Conservation (phyloP, 192 early-diverging fungal genomes). For the Oehlia diaphana region DNA sequence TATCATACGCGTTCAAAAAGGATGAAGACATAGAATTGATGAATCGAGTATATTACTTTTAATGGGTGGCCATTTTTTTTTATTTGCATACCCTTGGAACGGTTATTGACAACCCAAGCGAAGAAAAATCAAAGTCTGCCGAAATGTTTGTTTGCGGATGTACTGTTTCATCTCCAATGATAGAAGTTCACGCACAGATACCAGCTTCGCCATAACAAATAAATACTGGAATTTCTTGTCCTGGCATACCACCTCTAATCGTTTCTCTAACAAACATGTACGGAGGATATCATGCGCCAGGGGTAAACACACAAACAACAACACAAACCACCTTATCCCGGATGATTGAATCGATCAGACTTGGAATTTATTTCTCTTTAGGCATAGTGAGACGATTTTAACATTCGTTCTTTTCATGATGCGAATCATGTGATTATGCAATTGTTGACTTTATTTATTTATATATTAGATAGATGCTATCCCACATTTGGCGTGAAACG, state of each 20-base stretch:
- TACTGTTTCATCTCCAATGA: conserved; percentile 24
- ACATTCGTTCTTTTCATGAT: too few relatives aligned
- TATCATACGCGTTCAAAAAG: conserved; percentile 86
- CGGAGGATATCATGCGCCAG: conserved; percentile 3
- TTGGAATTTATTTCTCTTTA: too few relatives aligned
- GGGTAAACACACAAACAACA: neutral
- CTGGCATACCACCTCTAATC: neutral
- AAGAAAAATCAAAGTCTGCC: conserved; percentile 76
- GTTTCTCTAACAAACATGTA: conserved; percentile 8
- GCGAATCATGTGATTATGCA: too few relatives aligned
- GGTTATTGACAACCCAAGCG: conserved; percentile 88
- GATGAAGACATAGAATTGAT: conserved; percentile 86
- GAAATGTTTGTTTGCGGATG: conserved; percentile 71
- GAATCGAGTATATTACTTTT: conserved; percentile 29
- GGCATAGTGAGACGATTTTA: too few relatives aligned
- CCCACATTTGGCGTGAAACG: too few relatives aligned
- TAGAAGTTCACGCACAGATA: neutral
- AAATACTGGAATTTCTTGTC: neutral
- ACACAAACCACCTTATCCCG: neutral
- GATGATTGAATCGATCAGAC: too few relatives aligned
- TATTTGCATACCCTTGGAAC: conserved; percentile 53
- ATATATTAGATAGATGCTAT: too few relatives aligned
- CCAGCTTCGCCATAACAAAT: too few relatives aligned
- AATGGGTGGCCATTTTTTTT: neutral
- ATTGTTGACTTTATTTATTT: too few relatives aligned